Evolutionary conservation across 2,329 filamentous ascomycete genomes (phyloP).

Genomic region (Periconia digitata): DNA sequence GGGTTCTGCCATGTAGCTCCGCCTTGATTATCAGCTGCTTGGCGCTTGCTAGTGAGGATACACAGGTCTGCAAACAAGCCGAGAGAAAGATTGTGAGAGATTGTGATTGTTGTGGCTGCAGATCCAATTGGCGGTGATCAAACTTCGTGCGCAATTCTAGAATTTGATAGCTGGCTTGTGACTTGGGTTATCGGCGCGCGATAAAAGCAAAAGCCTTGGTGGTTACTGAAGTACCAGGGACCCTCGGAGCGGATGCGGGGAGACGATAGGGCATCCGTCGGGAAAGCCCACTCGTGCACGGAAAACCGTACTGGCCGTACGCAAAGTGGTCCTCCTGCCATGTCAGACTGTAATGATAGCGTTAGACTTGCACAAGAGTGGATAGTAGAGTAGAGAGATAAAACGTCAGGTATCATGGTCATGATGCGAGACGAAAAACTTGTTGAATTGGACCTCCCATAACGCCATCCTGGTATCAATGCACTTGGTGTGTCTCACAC

Average conservation of each 20-base stretch:
- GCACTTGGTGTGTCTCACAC: constrained; percentile 8
- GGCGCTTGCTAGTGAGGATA: background rate
- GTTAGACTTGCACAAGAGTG: background rate
- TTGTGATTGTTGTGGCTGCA: background rate
- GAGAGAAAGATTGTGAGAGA: background rate
- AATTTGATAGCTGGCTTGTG: background rate
- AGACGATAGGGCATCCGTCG: background rate
- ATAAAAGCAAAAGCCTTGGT: background rate
- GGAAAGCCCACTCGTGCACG: background rate
- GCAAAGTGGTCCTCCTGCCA: background rate
- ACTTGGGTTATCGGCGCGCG: background rate
- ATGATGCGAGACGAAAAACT: background rate
- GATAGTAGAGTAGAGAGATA: background rate
- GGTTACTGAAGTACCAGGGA: background rate
- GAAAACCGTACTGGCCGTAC: background rate
- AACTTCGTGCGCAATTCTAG: background rate
- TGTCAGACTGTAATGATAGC: background rate
- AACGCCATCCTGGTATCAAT: constrained; percentile 29
- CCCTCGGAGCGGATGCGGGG: background rate
- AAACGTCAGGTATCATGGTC: background rate
- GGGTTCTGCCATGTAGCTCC: constrained; percentile 26
- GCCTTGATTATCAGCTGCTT: constrained; percentile 10
- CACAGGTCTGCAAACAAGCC: background rate
- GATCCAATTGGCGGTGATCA: background rate
- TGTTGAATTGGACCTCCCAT: constrained; percentile 1